phyloP scores from a whole-genome alignment of 192 early-diverging fungal species.

The Umbelopsis sp. region DNA sequence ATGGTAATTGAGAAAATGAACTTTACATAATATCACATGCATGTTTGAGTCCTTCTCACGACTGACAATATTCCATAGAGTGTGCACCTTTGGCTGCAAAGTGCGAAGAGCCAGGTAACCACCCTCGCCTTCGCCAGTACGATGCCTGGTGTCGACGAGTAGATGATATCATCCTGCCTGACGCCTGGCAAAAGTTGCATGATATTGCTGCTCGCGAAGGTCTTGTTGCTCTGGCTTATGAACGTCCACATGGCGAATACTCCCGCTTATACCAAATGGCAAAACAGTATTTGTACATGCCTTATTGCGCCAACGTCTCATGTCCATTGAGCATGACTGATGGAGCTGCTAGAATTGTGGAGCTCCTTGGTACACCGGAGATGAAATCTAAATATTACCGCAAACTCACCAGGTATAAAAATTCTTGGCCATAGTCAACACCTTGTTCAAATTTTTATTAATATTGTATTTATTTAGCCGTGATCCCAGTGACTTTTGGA shows the following conservation, averaged over 20 bases:
- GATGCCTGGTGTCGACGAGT: slow-evolving; percentile 68
- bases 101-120: slow-evolving; percentile 57
- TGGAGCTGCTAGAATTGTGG: slow-evolving; percentile 68
- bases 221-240: slow-evolving; percentile 67
- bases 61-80: neutral
- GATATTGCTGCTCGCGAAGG: slow-evolving; percentile 63
- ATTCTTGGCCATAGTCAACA: too few relatives aligned
- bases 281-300: slow-evolving; percentile 62
- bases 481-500: slow-evolving; percentile 66
- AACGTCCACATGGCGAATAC: slow-evolving; percentile 52
- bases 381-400: slow-evolving; percentile 51
- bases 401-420: slow-evolving; percentile 48
- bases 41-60: neutral
- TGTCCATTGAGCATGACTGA: slow-evolving; percentile 85
- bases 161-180: slow-evolving; percentile 59
- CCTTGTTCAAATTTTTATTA: neutral
- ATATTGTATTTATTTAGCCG: slow-evolving; percentile 36
- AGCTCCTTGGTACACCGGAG: slow-evolving; percentile 53
- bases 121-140: slow-evolving; percentile 69
- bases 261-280: slow-evolving; percentile 67
- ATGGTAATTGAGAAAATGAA: slow-evolving; percentile 16
- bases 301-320: slow-evolving; percentile 55
- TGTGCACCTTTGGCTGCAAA: slow-evolving; percentile 44
- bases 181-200: slow-evolving; percentile 67
- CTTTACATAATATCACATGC: neutral